Evolutionary conservation across 2,329 filamentous ascomycete genomes (phyloP).

Genomic region (Penicillium sclerotigenum): DNA sequence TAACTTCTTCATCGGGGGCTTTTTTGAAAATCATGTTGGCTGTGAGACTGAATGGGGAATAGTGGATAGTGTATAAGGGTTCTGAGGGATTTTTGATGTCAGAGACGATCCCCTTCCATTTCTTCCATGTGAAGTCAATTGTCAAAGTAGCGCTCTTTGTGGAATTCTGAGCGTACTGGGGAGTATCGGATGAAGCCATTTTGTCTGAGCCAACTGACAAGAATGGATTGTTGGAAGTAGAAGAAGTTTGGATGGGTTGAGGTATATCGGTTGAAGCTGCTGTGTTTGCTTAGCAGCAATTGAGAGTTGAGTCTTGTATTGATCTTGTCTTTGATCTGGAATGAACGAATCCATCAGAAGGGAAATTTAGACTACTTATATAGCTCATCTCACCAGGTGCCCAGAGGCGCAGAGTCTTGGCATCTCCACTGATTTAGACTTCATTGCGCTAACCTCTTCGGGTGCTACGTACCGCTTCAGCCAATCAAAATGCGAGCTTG

Average conservation of each 20-base stretch:
- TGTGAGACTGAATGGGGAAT: constrained; percentile 12
- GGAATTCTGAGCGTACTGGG: not conserved
- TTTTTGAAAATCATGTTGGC: constrained; percentile 21
- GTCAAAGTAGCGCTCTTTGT: constrained; percentile 9
- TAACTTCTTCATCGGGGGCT: constrained; percentile 7
- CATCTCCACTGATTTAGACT: not conserved
- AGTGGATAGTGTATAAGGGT: constrained; percentile 25
- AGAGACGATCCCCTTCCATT: constrained; percentile 21
- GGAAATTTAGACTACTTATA: not conserved
- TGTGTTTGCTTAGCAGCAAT: not conserved
- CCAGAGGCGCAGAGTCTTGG: constrained; percentile 7
- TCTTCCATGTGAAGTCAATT: constrained; percentile 30
- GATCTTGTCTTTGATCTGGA: too few relatives aligned
- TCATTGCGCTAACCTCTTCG: not conserved
- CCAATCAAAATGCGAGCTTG: not conserved
- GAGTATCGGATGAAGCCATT: not conserved
- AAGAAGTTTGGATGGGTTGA: not conserved
- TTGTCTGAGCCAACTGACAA: not conserved
- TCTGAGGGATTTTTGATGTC: constrained; percentile 14
- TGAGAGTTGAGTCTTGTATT: not conserved
- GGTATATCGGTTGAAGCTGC: not conserved
- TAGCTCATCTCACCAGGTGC: not conserved
- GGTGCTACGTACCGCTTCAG: not conserved
- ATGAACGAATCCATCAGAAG: not conserved
- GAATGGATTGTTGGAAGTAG: not conserved